These are phyloP conservation scores for Hanseniaspora guilliermondii DNA, from an alignment of 805 yeast species.

Conservation along the genomic window DNA sequence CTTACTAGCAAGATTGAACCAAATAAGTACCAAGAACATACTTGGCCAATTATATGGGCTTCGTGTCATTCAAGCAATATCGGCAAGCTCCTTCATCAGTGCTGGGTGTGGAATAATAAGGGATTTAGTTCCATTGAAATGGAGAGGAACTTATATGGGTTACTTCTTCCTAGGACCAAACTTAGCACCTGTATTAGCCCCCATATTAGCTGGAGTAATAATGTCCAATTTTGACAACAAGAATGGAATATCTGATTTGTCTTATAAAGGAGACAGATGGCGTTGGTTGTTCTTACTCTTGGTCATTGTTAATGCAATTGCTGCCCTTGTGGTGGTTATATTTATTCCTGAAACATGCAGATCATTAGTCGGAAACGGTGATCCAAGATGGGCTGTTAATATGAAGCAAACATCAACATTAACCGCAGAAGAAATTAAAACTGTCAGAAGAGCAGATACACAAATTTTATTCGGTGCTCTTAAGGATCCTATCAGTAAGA, in stretches of 20 bases:
- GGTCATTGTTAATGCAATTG: conserved; percentile 51
- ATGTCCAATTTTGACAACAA: conserved; percentile 23
- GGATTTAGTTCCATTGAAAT: conserved; percentile 53
- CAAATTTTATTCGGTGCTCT: conserved; percentile 19
- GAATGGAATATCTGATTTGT: conserved; percentile 9
- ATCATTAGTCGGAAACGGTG: conserved; percentile 45
- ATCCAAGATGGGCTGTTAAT: conserved; percentile 22
- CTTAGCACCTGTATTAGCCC: conserved; percentile 75
- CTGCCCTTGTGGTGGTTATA: conserved; percentile 39
- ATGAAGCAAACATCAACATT: background rate
- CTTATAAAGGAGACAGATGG: conserved; percentile 62
- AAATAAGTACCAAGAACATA: conserved; percentile 34
- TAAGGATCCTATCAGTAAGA: conserved; percentile 21
- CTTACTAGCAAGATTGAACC: conserved; percentile 38
- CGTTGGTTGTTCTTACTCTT: conserved; percentile 72
- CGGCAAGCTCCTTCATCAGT: conserved; percentile 79
- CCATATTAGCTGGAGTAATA: conserved; percentile 71
- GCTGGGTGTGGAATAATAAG: conserved; percentile 86
- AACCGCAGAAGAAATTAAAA: background rate
- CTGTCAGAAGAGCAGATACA: background rate
- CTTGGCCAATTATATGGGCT: conserved; percentile 52
- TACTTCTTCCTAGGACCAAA: conserved; percentile 77
- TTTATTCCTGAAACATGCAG: conserved; percentile 72
- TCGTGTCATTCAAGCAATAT: conserved; percentile 62
- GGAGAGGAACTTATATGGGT: conserved; percentile 74